phyloP scores from a whole-genome alignment of 495 filamentous ascomycete species.

The Podospora pseudoanserina region DNA sequence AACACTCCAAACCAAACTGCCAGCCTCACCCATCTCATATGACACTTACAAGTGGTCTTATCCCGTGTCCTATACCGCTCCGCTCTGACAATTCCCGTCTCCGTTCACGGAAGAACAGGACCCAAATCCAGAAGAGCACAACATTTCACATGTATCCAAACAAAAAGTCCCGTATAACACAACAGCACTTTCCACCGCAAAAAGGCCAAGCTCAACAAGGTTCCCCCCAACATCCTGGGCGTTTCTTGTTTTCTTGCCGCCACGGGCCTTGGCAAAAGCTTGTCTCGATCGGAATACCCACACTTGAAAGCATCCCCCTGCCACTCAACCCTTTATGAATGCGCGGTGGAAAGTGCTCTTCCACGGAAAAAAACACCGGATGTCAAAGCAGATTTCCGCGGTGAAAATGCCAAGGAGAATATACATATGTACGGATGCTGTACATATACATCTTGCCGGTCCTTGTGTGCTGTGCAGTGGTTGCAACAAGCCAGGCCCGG shows the following conservation, averaged over 20 bases:
- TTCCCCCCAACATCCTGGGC: not conserved
- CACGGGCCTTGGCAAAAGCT: conserved; percentile 29
- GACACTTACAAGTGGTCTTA: no score
- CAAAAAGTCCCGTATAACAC: not conserved
- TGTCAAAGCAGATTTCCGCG: conserved; percentile 13
- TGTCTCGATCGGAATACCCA: conserved; percentile 12
- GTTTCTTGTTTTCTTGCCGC: conserved; percentile 6
- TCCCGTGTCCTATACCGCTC: no score
- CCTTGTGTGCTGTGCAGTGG: not conserved
- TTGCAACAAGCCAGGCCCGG: not conserved
- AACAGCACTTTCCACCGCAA: not conserved
- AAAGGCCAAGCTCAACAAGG: not conserved
- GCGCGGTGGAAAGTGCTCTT: no score
- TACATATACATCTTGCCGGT: no score
- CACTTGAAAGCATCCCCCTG: not conserved
- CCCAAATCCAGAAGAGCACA: not conserved
- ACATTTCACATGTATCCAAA: not conserved
- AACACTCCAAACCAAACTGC: no score
- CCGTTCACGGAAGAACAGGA: not conserved
- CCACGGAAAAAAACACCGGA: conserved; percentile 1
- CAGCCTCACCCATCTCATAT: no score
- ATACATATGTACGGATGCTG: not conserved
- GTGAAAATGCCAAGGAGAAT: conserved; percentile 10
- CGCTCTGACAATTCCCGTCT: not conserved
- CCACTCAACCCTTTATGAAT: no score